Evolutionary conservation across 345 rosid species (phyloP).

Genomic region (sweet orange (Citrus sinensis)): DVS_A1.0 CM039162.1:30712001-30712500

Average conservation of each 20-base stretch:
- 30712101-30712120: conserved; percentile 8
- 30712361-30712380: conserved; percentile 26
- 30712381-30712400: conserved; percentile 21
- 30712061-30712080: background rate
- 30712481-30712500: conserved; percentile 25
- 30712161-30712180: conserved; percentile 19
- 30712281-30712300: conserved; percentile 35
- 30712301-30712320: conserved; percentile 37
- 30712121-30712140: conserved; percentile 28
- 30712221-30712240: conserved; percentile 49
- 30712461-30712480: conserved; percentile 55
- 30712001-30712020: no score
- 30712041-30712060: conserved; percentile 1
- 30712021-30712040: background rate
- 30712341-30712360: conserved; percentile 17
- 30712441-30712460: conserved; percentile 49
- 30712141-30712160: conserved; percentile 18
- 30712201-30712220: conserved; percentile 36
- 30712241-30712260: conserved; percentile 46
- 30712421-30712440: conserved; percentile 39
- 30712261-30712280: conserved; percentile 56
- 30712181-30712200: conserved; percentile 24
- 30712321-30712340: conserved; percentile 43
- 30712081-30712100: background rate
- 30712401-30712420: conserved; percentile 44